phyloP scores from a whole-genome alignment of 345 rosid genomes.

The Eucalyptus polybractea region DNA sequence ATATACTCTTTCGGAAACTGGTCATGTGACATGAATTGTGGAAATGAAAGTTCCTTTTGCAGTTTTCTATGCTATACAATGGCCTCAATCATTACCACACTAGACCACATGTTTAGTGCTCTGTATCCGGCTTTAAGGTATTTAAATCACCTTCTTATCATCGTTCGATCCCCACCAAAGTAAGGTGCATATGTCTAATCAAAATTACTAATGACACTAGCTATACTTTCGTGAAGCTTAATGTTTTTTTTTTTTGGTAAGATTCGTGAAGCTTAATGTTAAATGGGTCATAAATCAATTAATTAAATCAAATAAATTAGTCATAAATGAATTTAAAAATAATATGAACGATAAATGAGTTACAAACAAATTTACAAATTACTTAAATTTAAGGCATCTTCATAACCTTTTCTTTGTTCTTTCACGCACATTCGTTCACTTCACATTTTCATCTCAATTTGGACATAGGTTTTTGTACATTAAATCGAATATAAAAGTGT shows the following conservation, averaged over 20 bases:
- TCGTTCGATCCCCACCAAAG: neutral
- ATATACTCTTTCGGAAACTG: neutral
- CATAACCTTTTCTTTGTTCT: too few species aligned
- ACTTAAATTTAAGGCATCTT: too few species aligned
- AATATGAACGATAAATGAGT: too few species aligned
- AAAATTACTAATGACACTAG: neutral
- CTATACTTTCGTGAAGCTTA: neutral
- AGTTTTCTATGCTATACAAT: neutral
- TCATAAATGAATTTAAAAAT: too few species aligned
- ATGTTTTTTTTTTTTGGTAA: neutral
- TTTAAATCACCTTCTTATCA: neutral
- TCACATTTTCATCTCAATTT: too few species aligned
- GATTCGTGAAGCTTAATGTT: neutral
- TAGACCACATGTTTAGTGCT: neutral
- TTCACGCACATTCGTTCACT: fast-evolving
- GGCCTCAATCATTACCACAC: neutral
- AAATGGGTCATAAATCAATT: too few species aligned
- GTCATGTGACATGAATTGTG: neutral
- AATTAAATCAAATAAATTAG: too few species aligned
- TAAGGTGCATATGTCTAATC: neutral
- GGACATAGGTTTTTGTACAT: too few species aligned
- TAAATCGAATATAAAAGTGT: too few species aligned
- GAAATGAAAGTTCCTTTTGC: neutral
- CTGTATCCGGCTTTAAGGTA: neutral
- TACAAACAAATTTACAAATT: too few species aligned